These are phyloP conservation scores for Buddleja alternifolia DNA, from an alignment of 257 asterid genomes.

Conservation along the genomic window DNA sequence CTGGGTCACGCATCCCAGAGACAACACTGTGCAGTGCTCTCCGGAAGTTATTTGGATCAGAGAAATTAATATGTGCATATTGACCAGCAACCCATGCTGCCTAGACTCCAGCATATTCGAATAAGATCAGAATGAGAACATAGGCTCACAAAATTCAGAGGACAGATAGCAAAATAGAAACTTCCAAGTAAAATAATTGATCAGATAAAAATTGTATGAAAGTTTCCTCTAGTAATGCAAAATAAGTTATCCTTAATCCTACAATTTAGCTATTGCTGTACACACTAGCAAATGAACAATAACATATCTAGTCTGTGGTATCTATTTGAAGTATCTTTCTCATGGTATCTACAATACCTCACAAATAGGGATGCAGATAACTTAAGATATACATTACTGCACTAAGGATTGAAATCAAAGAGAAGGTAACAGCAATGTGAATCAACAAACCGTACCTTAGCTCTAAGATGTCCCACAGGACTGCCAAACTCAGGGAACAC, in stretches of 20 bases:
- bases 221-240: neutral
- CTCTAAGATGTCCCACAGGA: conserved; percentile 95
- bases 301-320: neutral
- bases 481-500: conserved; percentile 93
- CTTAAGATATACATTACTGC: neutral
- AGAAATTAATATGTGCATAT: conserved; percentile 84
- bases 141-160: conserved; percentile 20
- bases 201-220: neutral
- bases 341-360: neutral
- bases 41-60: conserved; percentile 85
- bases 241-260: neutral
- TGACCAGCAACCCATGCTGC: conserved; percentile 99
- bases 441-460: conserved; percentile 71
- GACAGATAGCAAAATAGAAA: neutral
- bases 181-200: conserved; percentile 14
- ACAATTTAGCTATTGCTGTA: neutral
- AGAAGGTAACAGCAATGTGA: conserved; percentile 8
- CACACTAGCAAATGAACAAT: neutral
- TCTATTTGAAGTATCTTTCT: too few species aligned
- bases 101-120: conserved; percentile 44
- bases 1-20: conserved; percentile 98
- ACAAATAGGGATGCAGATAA: neutral
- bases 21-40: conserved; percentile 86
- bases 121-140: conserved; percentile 14
- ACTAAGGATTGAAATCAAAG: conserved; percentile 13